Percentiles rank a stretch among this genome's conserved stretches.
Evolutionary conservation across 2,329 filamentous ascomycete species (phyloP).

Genomic region (Diaporthe sp.): DNA sequence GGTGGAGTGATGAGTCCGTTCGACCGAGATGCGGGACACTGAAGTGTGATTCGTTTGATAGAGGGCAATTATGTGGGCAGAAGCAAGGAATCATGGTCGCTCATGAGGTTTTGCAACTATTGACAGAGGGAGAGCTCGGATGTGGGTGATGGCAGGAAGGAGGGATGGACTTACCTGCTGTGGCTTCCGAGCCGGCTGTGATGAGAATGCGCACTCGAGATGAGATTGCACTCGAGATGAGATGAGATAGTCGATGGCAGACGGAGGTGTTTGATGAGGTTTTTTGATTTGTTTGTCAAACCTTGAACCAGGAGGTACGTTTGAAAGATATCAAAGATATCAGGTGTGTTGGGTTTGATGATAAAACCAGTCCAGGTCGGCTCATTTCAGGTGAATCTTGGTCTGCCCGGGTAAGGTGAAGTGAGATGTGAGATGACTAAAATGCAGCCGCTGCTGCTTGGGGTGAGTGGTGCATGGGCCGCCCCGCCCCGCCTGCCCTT

Average conservation of each 20-base stretch:
- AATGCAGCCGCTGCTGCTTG: not conserved
- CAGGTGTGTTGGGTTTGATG: not conserved
- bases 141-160: not conserved
- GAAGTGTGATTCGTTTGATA: not conserved
- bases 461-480: constrained; percentile 4
- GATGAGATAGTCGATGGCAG: not conserved
- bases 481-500: not conserved
- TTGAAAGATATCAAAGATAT: not conserved
- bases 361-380: not conserved
- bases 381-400: constrained; percentile 13
- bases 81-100: not conserved
- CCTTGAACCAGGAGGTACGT: not conserved
- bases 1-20: not conserved
- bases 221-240: too few species aligned
- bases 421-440: constrained; percentile 24
- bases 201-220: not conserved
- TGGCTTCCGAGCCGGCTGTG: not conserved
- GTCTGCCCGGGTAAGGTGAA: not conserved
- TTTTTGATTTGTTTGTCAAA: not conserved
- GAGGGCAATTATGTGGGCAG: not conserved
- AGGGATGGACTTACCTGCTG: constrained; percentile 12
- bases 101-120: not conserved
- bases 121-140: not conserved
- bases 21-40: not conserved
- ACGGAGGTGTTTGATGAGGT: not conserved